These are phyloP conservation scores for Cercospora sesami DNA, from an alignment of 2,329 filamentous ascomycete species.

Conservation along the genomic window DNA sequence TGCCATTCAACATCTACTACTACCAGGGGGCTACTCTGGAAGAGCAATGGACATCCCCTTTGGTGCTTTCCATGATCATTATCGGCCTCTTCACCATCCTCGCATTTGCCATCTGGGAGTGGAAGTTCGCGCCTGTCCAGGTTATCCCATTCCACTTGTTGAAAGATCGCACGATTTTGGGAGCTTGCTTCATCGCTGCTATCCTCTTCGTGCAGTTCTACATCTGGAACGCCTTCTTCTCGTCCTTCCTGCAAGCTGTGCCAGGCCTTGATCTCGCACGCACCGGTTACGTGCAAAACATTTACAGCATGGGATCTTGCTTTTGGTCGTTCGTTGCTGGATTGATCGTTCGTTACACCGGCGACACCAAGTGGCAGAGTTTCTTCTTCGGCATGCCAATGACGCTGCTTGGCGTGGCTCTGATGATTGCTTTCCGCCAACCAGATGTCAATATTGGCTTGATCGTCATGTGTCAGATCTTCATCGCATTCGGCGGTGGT, in stretches of 20 bases:
- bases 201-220: conserved; percentile 51
- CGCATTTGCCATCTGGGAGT: conserved; percentile 59
- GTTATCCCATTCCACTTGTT: conserved; percentile 59
- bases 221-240: conserved; percentile 44
- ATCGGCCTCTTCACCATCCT: conserved; percentile 33
- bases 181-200: conserved; percentile 43
- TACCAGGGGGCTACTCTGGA: conserved; percentile 33
- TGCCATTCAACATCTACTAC: conserved; percentile 62
- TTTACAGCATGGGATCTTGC: conserved; percentile 41
- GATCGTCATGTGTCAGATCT: conserved; percentile 58
- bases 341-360: conserved; percentile 47
- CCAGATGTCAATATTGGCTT: conserved; percentile 47
- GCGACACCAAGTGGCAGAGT: conserved; percentile 51
- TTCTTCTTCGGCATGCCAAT: conserved; percentile 38
- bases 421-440: conserved; percentile 37
- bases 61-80: conserved; percentile 42
- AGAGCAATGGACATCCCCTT: conserved; percentile 40
- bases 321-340: conserved; percentile 48
- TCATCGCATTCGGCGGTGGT: conserved; percentile 60
- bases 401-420: conserved; percentile 31
- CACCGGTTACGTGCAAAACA: conserved; percentile 32
- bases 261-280: conserved; percentile 41
- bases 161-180: conserved; percentile 52
- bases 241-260: conserved; percentile 50
- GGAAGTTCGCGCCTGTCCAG: conserved; percentile 55